phyloP scores from a whole-genome alignment of 768 basidiomycete species.

The Hysterangium stoloniferum region DNA sequence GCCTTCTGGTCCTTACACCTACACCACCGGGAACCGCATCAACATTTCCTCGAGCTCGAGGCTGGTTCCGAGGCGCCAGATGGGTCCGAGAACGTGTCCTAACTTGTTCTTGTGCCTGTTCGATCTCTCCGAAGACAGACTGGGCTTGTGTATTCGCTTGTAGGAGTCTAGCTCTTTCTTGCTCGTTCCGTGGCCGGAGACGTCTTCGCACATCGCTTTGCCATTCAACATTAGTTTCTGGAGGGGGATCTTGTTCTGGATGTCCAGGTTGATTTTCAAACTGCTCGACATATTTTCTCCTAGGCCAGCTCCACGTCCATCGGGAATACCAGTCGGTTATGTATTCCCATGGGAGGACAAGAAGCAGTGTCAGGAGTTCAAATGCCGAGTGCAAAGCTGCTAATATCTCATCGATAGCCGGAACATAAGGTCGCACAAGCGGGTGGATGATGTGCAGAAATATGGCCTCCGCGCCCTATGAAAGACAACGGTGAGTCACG shows the following conservation, averaged over 20 bases:
- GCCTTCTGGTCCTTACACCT: conserved; percentile 6
- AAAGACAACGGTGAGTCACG: not conserved
- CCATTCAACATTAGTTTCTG: not conserved
- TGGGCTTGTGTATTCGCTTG: conserved; percentile 10
- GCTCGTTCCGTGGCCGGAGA: conserved; percentile 3
- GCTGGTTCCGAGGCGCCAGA: not conserved
- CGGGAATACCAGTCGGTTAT: conserved; percentile 23
- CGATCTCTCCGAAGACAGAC: conserved; percentile 8
- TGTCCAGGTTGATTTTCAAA: not conserved
- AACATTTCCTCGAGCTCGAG: not conserved
- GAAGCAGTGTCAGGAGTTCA: conserved; percentile 45
- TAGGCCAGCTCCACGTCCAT: not conserved
- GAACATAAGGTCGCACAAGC: conserved; percentile 63
- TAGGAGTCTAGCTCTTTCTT: not conserved
- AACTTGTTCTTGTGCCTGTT: conserved; percentile 13
- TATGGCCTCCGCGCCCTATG: conserved; percentile 78
- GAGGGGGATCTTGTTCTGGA: not conserved
- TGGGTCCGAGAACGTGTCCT: conserved; percentile 1
- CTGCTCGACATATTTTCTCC: too few relatives aligned
- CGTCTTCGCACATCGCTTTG: not conserved
- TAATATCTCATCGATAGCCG: conserved; percentile 55
- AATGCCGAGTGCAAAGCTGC: conserved; percentile 55
- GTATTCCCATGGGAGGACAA: conserved; percentile 33
- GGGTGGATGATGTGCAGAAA: conserved; percentile 77
- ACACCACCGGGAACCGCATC: not conserved